Conservation (phyloP, 768 basidiomycete species). For the Serendipita vermifera region DNA sequence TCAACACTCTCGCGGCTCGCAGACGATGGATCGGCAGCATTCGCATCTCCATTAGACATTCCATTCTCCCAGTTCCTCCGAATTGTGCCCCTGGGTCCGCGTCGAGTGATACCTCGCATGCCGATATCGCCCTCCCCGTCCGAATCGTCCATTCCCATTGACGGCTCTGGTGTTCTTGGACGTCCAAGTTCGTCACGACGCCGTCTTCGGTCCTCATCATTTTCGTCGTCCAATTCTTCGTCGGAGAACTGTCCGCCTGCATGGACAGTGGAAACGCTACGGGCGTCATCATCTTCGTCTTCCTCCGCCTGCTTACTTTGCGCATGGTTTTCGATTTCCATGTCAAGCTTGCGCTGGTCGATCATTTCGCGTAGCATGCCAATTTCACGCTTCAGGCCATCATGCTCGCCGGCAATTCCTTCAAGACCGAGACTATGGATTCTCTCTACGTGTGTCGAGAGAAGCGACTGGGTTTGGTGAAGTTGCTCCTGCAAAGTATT, state of each 20-base stretch:
- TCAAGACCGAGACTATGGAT: constrained; percentile 62
- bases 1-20: constrained; percentile 20
- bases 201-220: constrained; percentile 23
- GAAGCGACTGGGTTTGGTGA: constrained; percentile 64
- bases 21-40: constrained; percentile 16
- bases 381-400: constrained; percentile 68
- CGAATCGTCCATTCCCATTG: constrained; percentile 41
- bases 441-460: constrained; percentile 68
- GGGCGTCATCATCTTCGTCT: constrained; percentile 59
- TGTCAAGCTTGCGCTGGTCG: constrained; percentile 47
- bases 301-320: constrained; percentile 24
- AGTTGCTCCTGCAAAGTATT: constrained; percentile 70
- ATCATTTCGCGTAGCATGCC: constrained; percentile 55
- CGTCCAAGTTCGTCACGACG: constrained; percentile 47
- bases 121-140: constrained; percentile 12
- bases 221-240: constrained; percentile 20
- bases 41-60: constrained; percentile 9
- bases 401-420: constrained; percentile 67
- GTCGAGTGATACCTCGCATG: constrained; percentile 16
- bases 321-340: constrained; percentile 20
- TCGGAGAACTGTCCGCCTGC: constrained; percentile 30
- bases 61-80: neutral
- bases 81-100: constrained; percentile 17
- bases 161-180: constrained; percentile 73
- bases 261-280: constrained; percentile 59